Percentiles rank a stretch among this genome's conserved stretches.
These are phyloP conservation scores for Quercus aquifolioides DNA, from an alignment of 306 rosid species.

Conservation along the genomic window DNA sequence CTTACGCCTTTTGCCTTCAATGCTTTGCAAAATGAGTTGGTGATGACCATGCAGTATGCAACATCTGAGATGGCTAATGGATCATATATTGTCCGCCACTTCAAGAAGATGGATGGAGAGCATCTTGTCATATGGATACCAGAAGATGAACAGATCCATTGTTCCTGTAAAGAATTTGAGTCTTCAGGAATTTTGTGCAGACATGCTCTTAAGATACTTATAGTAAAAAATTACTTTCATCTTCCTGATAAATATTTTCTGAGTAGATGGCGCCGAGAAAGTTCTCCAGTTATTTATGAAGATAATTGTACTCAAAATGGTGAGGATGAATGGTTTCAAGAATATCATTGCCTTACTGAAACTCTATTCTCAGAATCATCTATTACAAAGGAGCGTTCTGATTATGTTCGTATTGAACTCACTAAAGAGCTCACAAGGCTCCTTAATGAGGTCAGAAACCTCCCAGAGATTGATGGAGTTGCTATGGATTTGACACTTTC, in stretches of 20 bases:
- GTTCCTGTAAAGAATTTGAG: slow-evolving; percentile 96
- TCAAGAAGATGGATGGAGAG: slow-evolving; percentile 71
- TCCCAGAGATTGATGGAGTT: slow-evolving; percentile 65
- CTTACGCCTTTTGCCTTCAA: slow-evolving; percentile 85
- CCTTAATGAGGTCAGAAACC: slow-evolving; percentile 75
- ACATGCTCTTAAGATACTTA: slow-evolving; percentile 66
- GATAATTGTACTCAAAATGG: slow-evolving; percentile 32
- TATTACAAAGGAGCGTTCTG: slow-evolving; percentile 76
- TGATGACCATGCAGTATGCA: slow-evolving; percentile 80
- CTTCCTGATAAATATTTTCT: slow-evolving; percentile 77
- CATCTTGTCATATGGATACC: slow-evolving; percentile 70
- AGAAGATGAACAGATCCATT: slow-evolving; percentile 74
- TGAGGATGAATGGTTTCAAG: slow-evolving; percentile 72
- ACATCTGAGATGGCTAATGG: slow-evolving; percentile 74
- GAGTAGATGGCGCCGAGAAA: slow-evolving; percentile 72
- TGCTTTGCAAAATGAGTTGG: slow-evolving; percentile 72
- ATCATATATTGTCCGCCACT: slow-evolving; percentile 67
- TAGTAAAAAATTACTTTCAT: slow-evolving; percentile 79
- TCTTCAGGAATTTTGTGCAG: slow-evolving; percentile 87
- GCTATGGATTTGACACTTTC: slow-evolving; percentile 65
- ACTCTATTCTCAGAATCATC: slow-evolving; percentile 75
- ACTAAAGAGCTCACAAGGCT: slow-evolving; percentile 67
- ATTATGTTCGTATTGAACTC: slow-evolving; percentile 60
- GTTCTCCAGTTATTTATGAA: slow-evolving; percentile 45
- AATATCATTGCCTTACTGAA: slow-evolving; percentile 70